Evolutionary conservation across 345 rosid genomes (phyloP), one percentile per base, ranked within the genome.

Genomic region (Streptanthus diversifolius): DNA sequence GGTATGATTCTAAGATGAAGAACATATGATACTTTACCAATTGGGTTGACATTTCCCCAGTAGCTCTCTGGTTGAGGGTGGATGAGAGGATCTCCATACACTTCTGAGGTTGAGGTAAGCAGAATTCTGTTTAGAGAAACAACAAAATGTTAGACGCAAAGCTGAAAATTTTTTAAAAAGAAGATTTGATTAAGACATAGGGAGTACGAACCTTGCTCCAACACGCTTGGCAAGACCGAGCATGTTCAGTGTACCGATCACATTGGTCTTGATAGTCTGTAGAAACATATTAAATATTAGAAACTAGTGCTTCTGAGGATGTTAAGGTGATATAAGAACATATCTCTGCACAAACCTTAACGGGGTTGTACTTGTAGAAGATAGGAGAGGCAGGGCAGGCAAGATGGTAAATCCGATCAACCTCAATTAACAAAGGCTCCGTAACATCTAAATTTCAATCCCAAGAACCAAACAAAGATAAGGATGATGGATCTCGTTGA

Each of bases 371-470:
- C 68, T 93, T 91, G 86, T 93, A 93, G 85, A 93, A 93, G 72
- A 93, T 93, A 36, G 97, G 97, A 62, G 98, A 93, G 30, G 98
- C 98, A 67, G 96, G 98, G 80, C 96, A 90, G 57, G 98, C 97
- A 67, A 93, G 96, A 68, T 93, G 98, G 74, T 93, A 93, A 44
- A 93, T 91, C 71, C 79, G 85, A 80, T 93, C 98, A 72, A 91
- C 95, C 83, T 93, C 98, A 27, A 93, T 59, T 48, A 93, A 80
- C 83, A 93, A 73, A 10, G 98, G 82, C 82, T 93, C 97, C 6
- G 98, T 93, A 33, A 93, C 96, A 87, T 93, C 98, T 93, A 75
- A 85, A 74, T 7, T 29, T 13, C 2, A 66, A 55, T 6, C 2
- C 12, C 36, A 29, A 43, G 72, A 33, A 18, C 17, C 35, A 54